A percentile compares a stretch with the other conserved stretches of the same genome.
Conservation (phyloP, 2,329 filamentous ascomycete genomes). For the Trichoderma sp. region DNA sequence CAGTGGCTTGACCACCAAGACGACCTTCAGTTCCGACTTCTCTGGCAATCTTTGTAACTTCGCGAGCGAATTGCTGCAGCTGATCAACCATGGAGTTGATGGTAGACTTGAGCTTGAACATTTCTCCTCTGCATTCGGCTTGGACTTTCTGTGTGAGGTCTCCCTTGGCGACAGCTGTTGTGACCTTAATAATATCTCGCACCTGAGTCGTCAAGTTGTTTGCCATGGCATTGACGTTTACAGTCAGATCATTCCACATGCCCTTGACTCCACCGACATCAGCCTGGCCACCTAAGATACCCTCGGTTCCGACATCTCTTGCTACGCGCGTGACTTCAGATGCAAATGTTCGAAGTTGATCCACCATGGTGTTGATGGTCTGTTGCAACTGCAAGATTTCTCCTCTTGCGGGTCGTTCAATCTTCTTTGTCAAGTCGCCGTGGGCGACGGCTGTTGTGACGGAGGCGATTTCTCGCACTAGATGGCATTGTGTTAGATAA, state of each 20-base stretch:
- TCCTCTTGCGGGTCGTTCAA: conserved; percentile 74
- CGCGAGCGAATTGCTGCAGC: conserved; percentile 91
- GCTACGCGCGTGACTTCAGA: conserved; percentile 81
- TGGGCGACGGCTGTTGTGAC: conserved; percentile 82
- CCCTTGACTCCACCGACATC: conserved; percentile 81
- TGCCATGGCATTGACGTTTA: conserved; percentile 86
- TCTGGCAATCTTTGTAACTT: conserved; percentile 93
- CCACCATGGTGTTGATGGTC: conserved; percentile 88
- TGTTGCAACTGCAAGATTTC: conserved; percentile 82
- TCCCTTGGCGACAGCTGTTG: conserved; percentile 71
- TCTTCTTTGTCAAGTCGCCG: conserved; percentile 80
- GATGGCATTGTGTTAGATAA: conserved; percentile 7
- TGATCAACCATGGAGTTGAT: conserved; percentile 99
- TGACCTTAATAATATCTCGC: conserved; percentile 87
- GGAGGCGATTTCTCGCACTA: conserved; percentile 78
- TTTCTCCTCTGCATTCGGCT: conserved; percentile 88
- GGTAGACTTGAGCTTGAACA: conserved; percentile 90
- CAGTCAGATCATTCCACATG: conserved; percentile 85
- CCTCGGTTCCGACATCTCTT: conserved; percentile 80
- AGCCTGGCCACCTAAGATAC: conserved; percentile 77
- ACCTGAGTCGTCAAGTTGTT: conserved; percentile 86
- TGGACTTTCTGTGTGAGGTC: conserved; percentile 97
- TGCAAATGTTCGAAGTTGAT: conserved; percentile 78
- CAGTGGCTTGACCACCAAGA: conserved; percentile 89
- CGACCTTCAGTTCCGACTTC: conserved; percentile 96